Evolutionary conservation across 2,329 filamentous ascomycete species (phyloP), one percentile per base, ranked within the genome.

Genomic region (Alternaria brassicae): DNA sequence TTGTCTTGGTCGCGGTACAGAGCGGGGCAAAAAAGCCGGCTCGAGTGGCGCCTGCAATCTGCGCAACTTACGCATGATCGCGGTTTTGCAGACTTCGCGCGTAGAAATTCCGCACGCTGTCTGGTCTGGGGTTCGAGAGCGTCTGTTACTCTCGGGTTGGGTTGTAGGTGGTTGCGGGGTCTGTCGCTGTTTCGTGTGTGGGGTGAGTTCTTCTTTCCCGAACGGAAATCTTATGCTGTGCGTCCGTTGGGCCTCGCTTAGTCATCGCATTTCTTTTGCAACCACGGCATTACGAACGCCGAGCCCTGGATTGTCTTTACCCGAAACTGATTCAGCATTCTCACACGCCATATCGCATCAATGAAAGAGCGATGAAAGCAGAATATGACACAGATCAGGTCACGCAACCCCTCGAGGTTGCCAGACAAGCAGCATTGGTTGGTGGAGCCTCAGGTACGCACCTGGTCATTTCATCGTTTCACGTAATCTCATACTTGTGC

Each of bases 61-160:
- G 61, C 68, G 72, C 69, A 71, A 67, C 81, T 56, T 78, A 83
- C 81, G 80, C 81, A 89, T 89, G 85, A 86, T 88, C 87, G 85
- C 83, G 81, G 81, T 62, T 51, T 56, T 21, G 66, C 62, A 72
- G 78, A 73, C 72, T 76, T 72, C 73, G 77, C 77, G 77, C 76
- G 52, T 44, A 44, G 60, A 66, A 66, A 40, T 61, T 71, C 68
- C 61, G 75, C 75, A 77, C 77, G 75, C 71, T 77, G 71, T 69
- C 71, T 70, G 69, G 49, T 50, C 53, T 62, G 45, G 53, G 54
- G 70, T 47, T 55, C 58, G 71, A 76, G 72, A 74, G 72, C 67
- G 58, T 63, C 28, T 51, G 55, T 52, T 68, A 68, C 68, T 69
- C 70, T 75, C 73, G 58, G 25, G 53, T 63, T 60, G 62, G 64